These are phyloP conservation scores for Penicillium desertorum DNA, from an alignment of 495 filamentous ascomycete genomes.

Conservation along the genomic window DNA sequence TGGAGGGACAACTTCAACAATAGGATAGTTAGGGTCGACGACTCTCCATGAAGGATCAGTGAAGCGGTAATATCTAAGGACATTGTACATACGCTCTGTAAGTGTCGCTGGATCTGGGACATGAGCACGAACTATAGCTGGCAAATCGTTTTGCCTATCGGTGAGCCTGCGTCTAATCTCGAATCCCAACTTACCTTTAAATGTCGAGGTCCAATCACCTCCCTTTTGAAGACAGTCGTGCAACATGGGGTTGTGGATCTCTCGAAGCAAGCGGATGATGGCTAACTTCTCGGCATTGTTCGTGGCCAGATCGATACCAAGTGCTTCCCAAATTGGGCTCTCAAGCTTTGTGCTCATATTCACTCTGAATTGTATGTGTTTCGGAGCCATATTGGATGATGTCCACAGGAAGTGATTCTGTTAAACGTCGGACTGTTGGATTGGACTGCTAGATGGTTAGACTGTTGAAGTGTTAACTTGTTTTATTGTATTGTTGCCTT, in stretches of 20 bases:
- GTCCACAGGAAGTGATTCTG: too few species aligned
- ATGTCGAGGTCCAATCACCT: background rate
- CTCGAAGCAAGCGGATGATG: background rate
- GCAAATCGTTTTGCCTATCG: background rate
- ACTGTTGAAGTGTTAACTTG: background rate
- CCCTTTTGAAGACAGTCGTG: background rate
- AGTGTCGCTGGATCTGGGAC: background rate
- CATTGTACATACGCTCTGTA: background rate
- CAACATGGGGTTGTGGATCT: background rate
- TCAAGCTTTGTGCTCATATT: background rate
- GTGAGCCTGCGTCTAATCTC: background rate
- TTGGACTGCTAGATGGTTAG: background rate
- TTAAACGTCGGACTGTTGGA: background rate
- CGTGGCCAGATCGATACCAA: background rate
- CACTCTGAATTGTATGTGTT: background rate
- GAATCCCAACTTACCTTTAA: background rate
- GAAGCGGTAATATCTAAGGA: background rate
- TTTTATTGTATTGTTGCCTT: background rate
- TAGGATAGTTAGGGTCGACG: background rate
- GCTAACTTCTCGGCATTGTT: background rate
- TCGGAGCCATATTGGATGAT: background rate
- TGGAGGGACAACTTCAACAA: too few species aligned
- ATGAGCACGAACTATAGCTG: background rate
- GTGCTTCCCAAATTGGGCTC: background rate
- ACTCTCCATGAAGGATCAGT: background rate